These are phyloP conservation scores for Fulvia fulva DNA, from an alignment of 2,329 filamentous ascomycete genomes.

Conservation along the genomic window DNA sequence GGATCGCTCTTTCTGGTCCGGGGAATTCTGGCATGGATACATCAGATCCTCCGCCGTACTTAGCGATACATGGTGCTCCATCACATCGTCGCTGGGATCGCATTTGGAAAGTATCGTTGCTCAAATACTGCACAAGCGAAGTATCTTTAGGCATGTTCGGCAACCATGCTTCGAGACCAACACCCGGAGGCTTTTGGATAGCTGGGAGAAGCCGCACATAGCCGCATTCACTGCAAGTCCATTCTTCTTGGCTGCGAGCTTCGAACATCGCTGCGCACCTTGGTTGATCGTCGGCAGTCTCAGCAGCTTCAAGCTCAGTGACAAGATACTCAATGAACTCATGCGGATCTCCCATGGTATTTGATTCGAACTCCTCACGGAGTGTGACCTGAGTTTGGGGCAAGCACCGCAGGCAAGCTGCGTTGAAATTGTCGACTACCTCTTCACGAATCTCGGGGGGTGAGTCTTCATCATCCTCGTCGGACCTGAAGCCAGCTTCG, in stretches of 20 bases:
- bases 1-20: not conserved
- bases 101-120: too few species aligned
- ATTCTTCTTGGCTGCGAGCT: fast-evolving
- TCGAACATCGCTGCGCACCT: not conserved
- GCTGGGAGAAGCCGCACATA: too few species aligned
- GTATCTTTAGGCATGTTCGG: not conserved
- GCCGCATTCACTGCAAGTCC: not conserved
- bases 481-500: not conserved
- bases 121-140: not conserved
- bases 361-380: not conserved
- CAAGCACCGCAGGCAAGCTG: not conserved
- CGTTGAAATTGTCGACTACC: not conserved
- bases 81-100: not conserved
- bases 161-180: not conserved
- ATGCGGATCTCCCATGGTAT: not conserved
- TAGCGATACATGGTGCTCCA: not conserved
- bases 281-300: not conserved
- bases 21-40: not conserved
- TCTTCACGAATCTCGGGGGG: not conserved
- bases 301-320: not conserved
- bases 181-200: too few species aligned
- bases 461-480: not conserved
- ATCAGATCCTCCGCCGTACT: not conserved
- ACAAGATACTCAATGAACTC: not conserved
- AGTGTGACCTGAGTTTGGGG: not conserved